Percentiles rank a stretch among this genome's conserved stretches.
phyloP scores from a whole-genome alignment of 1,284 basidiomycete genomes.

The Malassezia sp. region DNA sequence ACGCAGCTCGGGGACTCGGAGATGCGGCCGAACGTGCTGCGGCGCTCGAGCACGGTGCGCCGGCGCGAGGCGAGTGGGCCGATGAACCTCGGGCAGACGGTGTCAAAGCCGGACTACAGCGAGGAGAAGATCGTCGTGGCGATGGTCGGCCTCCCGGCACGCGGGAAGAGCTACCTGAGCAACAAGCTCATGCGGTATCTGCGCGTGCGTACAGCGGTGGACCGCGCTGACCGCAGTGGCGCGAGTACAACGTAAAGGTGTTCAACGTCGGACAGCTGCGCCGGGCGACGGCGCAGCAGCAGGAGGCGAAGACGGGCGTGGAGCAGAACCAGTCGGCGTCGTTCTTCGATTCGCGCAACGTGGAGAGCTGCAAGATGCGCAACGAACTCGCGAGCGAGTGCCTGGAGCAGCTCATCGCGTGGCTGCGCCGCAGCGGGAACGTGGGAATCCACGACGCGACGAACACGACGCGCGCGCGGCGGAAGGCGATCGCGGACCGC shows the following conservation, averaged over 20 bases:
- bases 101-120: conserved; percentile 92
- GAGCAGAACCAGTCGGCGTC: conserved; percentile 79
- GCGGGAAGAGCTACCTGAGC: conserved; percentile 44
- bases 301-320: conserved; percentile 57
- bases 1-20: background rate
- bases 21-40: background rate
- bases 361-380: conserved; percentile 63
- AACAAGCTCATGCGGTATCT: conserved; percentile 46
- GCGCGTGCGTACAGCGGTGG: too few species aligned
- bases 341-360: conserved; percentile 83
- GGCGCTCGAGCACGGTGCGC: conserved; percentile 12
- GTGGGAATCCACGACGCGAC: conserved; percentile 98
- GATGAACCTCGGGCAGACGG: conserved; percentile 49
- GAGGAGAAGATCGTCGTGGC: conserved; percentile 97
- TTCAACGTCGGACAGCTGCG: conserved; percentile 97
- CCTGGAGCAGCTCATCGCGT: conserved; percentile 83
- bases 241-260: conserved; percentile 95
- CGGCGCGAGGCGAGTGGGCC: background rate
- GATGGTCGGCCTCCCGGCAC: conserved; percentile 58
- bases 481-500: conserved; percentile 65
- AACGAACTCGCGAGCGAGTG: conserved; percentile 82
- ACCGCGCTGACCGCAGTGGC: too few species aligned
- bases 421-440: conserved; percentile 84
- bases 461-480: conserved; percentile 69
- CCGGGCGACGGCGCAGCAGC: conserved; percentile 69